Conservation (phyloP, 1,139 yeast species). For the Pichia sp. region DNA sequence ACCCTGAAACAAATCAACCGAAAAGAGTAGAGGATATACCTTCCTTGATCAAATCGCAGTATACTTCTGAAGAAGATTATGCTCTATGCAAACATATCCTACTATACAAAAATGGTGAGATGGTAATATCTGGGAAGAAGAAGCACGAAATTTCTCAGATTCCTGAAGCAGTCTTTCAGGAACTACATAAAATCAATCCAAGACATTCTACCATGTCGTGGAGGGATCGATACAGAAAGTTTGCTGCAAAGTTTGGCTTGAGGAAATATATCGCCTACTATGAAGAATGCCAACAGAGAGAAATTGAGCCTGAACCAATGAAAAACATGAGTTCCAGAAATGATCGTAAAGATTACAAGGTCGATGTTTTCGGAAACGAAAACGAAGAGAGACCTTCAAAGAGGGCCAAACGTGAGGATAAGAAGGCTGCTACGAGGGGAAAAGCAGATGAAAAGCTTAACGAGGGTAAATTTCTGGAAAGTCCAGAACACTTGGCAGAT, state of each 20-base stretch:
- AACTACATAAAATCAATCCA: constrained; percentile 42
- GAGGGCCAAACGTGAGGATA: constrained; percentile 6
- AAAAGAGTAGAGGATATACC: constrained; percentile 44
- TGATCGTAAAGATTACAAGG: constrained; percentile 19
- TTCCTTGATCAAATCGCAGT: constrained; percentile 55
- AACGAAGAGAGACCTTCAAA: constrained; percentile 3
- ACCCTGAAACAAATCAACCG: constrained; percentile 42
- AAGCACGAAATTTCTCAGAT: constrained; percentile 32
- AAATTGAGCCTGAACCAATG: constrained; percentile 49
- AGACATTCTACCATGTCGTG: constrained; percentile 63
- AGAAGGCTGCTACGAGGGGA: not conserved
- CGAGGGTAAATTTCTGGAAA: not conserved
- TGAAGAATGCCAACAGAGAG: constrained; percentile 39
- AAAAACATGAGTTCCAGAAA: constrained; percentile 41
- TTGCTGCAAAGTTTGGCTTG: constrained; percentile 57
- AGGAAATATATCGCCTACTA: constrained; percentile 55
- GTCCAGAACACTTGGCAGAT: not conserved
- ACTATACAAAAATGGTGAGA: constrained; percentile 24
- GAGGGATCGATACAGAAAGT: constrained; percentile 75
- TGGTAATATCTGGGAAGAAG: constrained; percentile 22
- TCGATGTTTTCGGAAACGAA: constrained; percentile 17
- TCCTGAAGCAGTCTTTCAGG: constrained; percentile 44
- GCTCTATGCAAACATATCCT: constrained; percentile 43
- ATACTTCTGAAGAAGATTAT: constrained; percentile 68
- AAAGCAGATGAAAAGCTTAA: not conserved